phyloP scores from a whole-genome alignment of 2,329 filamentous ascomycete species.

The Epichloe sibirici region DNA sequence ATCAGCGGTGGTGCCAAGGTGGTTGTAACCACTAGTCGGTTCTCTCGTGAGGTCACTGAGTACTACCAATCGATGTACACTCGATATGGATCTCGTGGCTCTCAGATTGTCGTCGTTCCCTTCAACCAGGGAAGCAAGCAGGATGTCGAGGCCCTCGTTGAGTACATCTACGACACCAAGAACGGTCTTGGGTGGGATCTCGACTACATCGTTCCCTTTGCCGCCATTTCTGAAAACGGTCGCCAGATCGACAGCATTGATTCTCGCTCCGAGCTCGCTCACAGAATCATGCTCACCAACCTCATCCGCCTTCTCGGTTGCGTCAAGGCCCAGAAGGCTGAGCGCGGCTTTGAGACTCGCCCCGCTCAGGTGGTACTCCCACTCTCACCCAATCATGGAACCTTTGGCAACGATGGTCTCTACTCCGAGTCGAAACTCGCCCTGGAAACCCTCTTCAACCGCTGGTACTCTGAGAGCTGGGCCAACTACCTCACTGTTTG shows the following conservation, averaged over 20 bases:
- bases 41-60: constrained; percentile 93
- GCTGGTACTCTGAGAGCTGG: constrained; percentile 98
- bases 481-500: constrained; percentile 95
- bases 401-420: constrained; percentile 92
- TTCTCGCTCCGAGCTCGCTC: constrained; percentile 93
- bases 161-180: constrained; percentile 96
- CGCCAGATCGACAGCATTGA: constrained; percentile 95
- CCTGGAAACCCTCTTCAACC: constrained; percentile 93
- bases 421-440: constrained; percentile 98
- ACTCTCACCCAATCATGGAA: constrained; percentile 94
- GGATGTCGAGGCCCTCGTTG: constrained; percentile 83
- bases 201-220: constrained; percentile 91
- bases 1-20: constrained; percentile 96
- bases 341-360: constrained; percentile 82
- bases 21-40: constrained; percentile 89
- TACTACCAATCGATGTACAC: constrained; percentile 99
- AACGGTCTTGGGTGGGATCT: constrained; percentile 96
- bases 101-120: constrained; percentile 92
- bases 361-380: constrained; percentile 94
- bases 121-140: constrained; percentile 99
- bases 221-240: constrained; percentile 93
- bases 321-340: constrained; percentile 83
- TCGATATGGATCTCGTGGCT: constrained; percentile 82
- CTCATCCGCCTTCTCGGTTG: constrained; percentile 79
- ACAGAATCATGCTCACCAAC: constrained; percentile 98